Base-by-base conservation (phyloP, 306 rosid species). In the Acacia crassicarpa region DNA sequence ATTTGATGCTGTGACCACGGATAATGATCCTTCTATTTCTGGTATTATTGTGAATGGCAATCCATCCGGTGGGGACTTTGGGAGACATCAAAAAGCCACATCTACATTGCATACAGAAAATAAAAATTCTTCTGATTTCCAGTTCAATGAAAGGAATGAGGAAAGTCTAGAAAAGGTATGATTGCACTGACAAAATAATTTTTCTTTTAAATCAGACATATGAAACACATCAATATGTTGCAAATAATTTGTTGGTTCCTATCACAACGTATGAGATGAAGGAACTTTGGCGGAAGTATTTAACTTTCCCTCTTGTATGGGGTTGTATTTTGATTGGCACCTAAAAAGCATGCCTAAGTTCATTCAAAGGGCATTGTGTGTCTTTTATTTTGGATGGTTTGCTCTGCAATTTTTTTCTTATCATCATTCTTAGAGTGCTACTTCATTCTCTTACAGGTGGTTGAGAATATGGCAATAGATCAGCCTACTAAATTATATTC, bases 31-130 rank as follows among this genome's bases (percentile, higher is more conserved):
- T 67, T 83, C 90, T 51, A 54, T 41, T 81, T 82, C 85, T 85
- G 89, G 87, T 53, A 88, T 88, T 81, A 67, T 80, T 33, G 81
- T 89, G 72, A 96, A 93, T 81, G 97, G 97, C 53, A 86, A 84
- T 84, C 72, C 63, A 44, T 82, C 81, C 15, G 67, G 82, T 78
- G 84, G 56, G 82, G 89, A 82, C 46, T 72, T 56, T 4, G 85
- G 91, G 72, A 90, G 81, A 80, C 87, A 82, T 86, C 86, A 82
- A 76, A 86, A 66, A 71, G 77, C 81, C 54, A 5, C 87, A 3
- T 75, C 89, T 59, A 48, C 59, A n/a, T 38, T 85, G 79, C 81
- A 83, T 81, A 74, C 80, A 59, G 89, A 81, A 74, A 84, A 81
- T 72, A 54, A 86, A 67, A 86, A 49, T 79, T 85, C 91, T 78